Evolutionary conservation across 2,329 filamentous ascomycete genomes (phyloP), one percentile per base, ranked within the genome.

Genomic region (Keithomyces neogunnii): DNA sequence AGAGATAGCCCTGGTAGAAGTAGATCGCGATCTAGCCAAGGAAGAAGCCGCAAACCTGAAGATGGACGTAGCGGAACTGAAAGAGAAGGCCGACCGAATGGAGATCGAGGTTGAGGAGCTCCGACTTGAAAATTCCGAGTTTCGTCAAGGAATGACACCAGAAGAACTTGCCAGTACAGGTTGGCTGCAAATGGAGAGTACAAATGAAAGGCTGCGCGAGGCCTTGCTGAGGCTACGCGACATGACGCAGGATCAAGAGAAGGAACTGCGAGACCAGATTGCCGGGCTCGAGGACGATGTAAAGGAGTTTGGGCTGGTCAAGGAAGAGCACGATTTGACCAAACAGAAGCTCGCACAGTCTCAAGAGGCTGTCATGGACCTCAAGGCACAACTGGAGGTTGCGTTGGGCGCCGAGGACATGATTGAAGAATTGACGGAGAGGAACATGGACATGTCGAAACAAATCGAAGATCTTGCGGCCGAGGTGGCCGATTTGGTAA

Each of bases 21-120:
- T 99, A 30, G 93, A 99, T 64, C 83, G 89, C 44, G 92, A 99
- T 67, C 95, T 97, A 88, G 93, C 93, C 0, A 91, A 99, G 67
- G 92, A 96, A 68, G 89, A 84, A 43, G 86, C 88, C 1, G 93
- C 97, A 58, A 82, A 86, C 19, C 75, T 86, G 48, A 93, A 90
- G 65, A 78, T 81, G 1, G 91, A 99, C 63, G 73, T 95, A 29
- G 88, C 95, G 38, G 78, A 82, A 2, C 67, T 95, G 49, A 88
- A 89, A 61, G 72, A 80, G 52, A 89, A 85, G 62, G 71, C 83
- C 1, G 91, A 97, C 65, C 91, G 97, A 66, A 73, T 95, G 6
- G 84, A 93, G 60, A 74, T 96, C 8, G 92, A 99, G 64, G 78
- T 92, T 1, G 92, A 97, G 44, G 84, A 97, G 38, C 69, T 96